These are phyloP conservation scores for Pythium phragmitis DNA, from an alignment of 352 stramenopile species.

Conservation along the genomic window DNA sequence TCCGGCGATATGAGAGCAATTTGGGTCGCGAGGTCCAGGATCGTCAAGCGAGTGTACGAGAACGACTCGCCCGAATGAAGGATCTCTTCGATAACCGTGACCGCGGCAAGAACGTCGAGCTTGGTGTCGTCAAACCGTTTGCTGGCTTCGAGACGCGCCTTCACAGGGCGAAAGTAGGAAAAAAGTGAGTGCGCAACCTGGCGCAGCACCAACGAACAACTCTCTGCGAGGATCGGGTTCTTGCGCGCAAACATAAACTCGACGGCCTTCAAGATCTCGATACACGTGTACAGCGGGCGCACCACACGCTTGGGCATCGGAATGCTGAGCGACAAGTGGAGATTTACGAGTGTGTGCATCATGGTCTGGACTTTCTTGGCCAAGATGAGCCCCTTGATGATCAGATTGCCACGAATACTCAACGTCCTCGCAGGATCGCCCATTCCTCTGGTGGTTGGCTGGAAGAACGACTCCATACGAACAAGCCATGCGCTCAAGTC, in stretches of 20 bases:
- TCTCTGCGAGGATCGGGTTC: constrained; percentile 79
- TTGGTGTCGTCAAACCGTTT: constrained; percentile 89
- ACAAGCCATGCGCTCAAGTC: constrained; percentile 85
- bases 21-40: constrained; percentile 76
- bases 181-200: constrained; percentile 83
- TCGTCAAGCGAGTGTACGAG: constrained; percentile 81
- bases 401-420: constrained; percentile 84
- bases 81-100: constrained; percentile 86
- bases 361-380: constrained; percentile 87
- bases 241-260: constrained; percentile 92
- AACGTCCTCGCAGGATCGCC: constrained; percentile 72
- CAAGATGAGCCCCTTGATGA: constrained; percentile 91
- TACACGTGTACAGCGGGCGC: constrained; percentile 83
- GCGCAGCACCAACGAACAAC: constrained; percentile 64
- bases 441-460: constrained; percentile 73
- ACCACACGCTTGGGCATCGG: constrained; percentile 87
- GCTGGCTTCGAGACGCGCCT: constrained; percentile 80
- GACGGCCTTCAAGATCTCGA: constrained; percentile 91
- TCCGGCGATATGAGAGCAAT: constrained; percentile 78
- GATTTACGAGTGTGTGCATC: constrained; percentile 87
- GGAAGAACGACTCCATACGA: constrained; percentile 88
- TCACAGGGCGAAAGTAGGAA: constrained; percentile 78
- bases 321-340: constrained; percentile 86
- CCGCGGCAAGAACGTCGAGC: constrained; percentile 76
- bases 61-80: constrained; percentile 80